Evolutionary conservation across 768 basidiomycete genomes (phyloP), one percentile per base, ranked within the genome.

Genomic region (Amanita rimosa): DNA sequence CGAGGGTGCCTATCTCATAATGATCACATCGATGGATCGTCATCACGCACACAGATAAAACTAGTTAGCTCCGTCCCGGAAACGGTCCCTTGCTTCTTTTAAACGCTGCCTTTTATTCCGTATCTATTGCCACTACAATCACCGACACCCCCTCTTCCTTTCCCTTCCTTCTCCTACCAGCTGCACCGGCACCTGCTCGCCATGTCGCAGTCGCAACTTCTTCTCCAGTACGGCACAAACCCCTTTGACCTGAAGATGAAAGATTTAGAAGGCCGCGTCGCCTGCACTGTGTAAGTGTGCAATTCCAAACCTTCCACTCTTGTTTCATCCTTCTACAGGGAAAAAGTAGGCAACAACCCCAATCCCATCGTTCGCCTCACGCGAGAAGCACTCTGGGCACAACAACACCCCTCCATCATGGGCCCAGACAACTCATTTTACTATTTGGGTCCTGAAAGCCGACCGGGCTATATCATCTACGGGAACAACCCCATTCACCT

Each of bases 351-450:
- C 16, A 66, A 71, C 49, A 68, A 64, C 44, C 79, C 82, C 17
- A 85, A 83, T 62, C 63, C 73, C 22, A 71, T 87, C 52, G 70
- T 85, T 52, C 73, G 78, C 53, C 65, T 88, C 47, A 71, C 73
- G 35, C 77, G 86, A 14, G 83, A 88, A 57, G 61, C 70, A 0
- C 69, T 66, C 17, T 88, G 86, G 85, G 68, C 76, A 19, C 72
- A 78, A 55, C 79, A 78, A 48, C 79, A 85, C 58, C 75, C 78
- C 19, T 72, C 67, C 41, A 79, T 87, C 53, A 81, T 86, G 79
- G 86, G 86, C n/a, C 86, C 86, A n/a, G 76, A 72, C 51, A 82
- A 76, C 35, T 78, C 86, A 4, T 85, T 73, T 59, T 75, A 87
- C 52, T 88, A 85, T 58, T 78, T 89, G 51, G 86, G 86, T 1